Evolutionary conservation across 169 alveolate genomes (phyloP).

Genomic region (Perkinsus chesapeaki): DNA sequence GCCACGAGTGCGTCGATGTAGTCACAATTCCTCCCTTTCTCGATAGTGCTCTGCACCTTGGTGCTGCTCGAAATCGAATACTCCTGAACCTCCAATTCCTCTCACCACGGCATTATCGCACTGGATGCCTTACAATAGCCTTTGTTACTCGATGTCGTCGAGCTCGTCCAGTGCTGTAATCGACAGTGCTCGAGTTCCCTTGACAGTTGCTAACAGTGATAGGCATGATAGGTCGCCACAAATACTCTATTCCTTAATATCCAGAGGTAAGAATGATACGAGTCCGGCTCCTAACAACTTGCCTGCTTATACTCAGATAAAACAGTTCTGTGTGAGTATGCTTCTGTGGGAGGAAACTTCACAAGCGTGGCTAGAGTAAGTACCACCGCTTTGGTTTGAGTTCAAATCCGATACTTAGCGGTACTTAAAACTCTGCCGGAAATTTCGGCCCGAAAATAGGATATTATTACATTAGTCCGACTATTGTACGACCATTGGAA

Average conservation of each 20-base stretch:
- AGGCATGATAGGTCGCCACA: not conserved
- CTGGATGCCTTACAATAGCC: not conserved
- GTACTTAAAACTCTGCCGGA: no score
- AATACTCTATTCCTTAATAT: not conserved
- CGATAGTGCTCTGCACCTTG: no score
- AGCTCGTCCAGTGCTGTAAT: not conserved
- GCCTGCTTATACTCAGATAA: not conserved
- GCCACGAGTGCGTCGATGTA: no score
- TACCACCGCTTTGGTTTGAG: not conserved
- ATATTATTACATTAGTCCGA: no score
- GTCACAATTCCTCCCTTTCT: no score
- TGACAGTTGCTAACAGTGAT: not conserved
- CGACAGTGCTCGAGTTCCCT: not conserved
- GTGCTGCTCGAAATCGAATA: no score
- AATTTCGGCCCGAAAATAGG: no score
- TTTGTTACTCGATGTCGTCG: not conserved
- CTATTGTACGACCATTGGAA: no score
- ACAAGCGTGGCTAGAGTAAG: not conserved
- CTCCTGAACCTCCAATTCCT: no score
- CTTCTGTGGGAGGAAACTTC: not conserved
- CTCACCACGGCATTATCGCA: not conserved
- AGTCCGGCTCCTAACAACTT: not conserved
- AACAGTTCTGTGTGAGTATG: not conserved
- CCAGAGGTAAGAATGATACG: not conserved
- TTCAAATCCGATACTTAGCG: not conserved